Conservation (phyloP, 2,329 filamentous ascomycete species). For the Xylaria sp. region DNA sequence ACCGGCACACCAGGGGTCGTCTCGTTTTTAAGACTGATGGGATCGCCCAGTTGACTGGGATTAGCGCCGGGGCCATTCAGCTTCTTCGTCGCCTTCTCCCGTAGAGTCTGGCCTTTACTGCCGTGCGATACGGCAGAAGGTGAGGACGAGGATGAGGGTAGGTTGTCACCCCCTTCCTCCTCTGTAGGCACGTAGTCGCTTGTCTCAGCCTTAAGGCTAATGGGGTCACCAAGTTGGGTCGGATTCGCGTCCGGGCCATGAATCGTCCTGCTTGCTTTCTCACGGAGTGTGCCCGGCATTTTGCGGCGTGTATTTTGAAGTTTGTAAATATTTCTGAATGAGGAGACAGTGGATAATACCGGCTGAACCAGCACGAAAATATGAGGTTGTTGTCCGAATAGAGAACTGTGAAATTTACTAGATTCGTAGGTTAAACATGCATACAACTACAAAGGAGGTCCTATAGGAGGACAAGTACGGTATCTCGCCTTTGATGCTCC, state of each 20-base stretch:
- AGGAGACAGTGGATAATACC: neutral
- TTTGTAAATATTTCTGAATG: neutral
- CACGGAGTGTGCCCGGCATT: slow-evolving; percentile 47
- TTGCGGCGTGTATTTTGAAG: neutral
- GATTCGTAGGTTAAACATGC: neutral
- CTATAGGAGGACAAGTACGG: neutral
- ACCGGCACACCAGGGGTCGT: slow-evolving; percentile 46
- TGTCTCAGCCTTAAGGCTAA: slow-evolving; percentile 55
- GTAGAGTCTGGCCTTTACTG: slow-evolving; percentile 38
- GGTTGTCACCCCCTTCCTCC: slow-evolving; percentile 38
- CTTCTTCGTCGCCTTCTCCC: slow-evolving; percentile 47
- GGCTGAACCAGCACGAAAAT: neutral
- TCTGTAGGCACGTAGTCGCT: slow-evolving; percentile 46
- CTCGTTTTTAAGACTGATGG: slow-evolving; percentile 54
- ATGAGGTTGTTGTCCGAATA: neutral
- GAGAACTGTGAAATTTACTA: neutral
- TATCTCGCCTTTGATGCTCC: neutral
- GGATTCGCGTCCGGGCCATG: slow-evolving; percentile 51
- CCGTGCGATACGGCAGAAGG: neutral
- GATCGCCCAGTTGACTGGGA: slow-evolving; percentile 54
- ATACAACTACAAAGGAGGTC: neutral
- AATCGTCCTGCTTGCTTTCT: slow-evolving; percentile 47
- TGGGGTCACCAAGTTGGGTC: slow-evolving; percentile 54
- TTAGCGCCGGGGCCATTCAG: slow-evolving; percentile 49
- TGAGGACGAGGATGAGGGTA: slow-evolving; percentile 17